Evolutionary conservation across 192 early-diverging fungal species (phyloP).

Genomic region (Gamsiella multidivaricata): DNA sequence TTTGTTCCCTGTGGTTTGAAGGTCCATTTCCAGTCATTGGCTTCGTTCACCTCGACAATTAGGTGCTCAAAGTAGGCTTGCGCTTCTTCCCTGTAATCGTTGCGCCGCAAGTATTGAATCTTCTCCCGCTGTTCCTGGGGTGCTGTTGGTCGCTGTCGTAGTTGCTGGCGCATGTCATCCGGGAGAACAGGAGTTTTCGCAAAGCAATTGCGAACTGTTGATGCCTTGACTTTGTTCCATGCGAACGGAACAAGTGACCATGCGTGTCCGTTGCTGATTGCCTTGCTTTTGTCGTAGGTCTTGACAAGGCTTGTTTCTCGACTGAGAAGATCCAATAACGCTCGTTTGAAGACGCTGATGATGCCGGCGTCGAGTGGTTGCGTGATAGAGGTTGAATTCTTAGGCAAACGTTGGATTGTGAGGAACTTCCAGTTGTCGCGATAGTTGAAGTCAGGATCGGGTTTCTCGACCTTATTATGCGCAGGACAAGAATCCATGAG

Average conservation of each 20-base stretch:
- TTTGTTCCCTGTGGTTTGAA: too few relatives aligned
- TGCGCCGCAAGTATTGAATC: not conserved
- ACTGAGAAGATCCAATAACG: slow-evolving; percentile 18
- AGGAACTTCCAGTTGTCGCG: slow-evolving; percentile 21
- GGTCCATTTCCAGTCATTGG: not conserved
- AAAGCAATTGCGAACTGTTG: slow-evolving; percentile 14
- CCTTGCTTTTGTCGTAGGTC: slow-evolving; percentile 2
- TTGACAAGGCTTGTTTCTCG: not conserved
- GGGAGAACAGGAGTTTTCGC: slow-evolving; percentile 21
- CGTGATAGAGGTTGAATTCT: slow-evolving; percentile 9
- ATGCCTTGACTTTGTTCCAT: slow-evolving; percentile 2
- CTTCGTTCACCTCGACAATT: not conserved
- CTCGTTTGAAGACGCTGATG: slow-evolving; percentile 27
- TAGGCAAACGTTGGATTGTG: slow-evolving; percentile 4
- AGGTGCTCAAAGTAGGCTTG: slow-evolving; percentile 3
- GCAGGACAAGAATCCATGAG: slow-evolving; percentile 7
- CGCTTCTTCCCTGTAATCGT: not conserved
- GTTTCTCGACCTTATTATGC: slow-evolving; percentile 10
- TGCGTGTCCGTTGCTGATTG: slow-evolving; percentile 5
- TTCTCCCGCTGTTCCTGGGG: not conserved
- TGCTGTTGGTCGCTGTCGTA: not conserved
- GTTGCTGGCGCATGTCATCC: slow-evolving; percentile 10
- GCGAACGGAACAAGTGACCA: slow-evolving; percentile 15
- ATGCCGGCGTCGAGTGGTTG: slow-evolving; percentile 23
- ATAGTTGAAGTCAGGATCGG: not conserved